Evolutionary conservation across 331 rosid genomes (phyloP).

Genomic region (Malus hybrid): DNA sequence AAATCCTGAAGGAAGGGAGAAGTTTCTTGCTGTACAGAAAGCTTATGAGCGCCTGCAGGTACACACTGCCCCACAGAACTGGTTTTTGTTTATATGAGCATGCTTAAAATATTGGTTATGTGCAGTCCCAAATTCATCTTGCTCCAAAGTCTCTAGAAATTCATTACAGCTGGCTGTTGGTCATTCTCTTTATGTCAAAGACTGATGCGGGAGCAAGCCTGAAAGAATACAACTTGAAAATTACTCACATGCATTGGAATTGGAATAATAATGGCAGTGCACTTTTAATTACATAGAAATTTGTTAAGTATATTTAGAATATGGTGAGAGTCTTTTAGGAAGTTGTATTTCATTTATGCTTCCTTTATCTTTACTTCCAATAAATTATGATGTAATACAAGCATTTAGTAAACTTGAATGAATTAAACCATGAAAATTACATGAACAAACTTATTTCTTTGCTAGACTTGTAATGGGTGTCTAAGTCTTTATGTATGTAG

Average conservation of each 20-base stretch:
- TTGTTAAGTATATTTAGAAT: too few relatives aligned
- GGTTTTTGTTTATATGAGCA: neutral
- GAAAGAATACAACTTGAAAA: too few relatives aligned
- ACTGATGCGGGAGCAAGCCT: too few relatives aligned
- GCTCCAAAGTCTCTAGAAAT: neutral
- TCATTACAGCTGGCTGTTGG: neutral
- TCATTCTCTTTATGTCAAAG: neutral
- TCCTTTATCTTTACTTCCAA: too few relatives aligned
- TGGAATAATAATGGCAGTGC: too few relatives aligned
- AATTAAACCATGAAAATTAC: neutral
- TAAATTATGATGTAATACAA: too few relatives aligned
- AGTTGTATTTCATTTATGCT: too few relatives aligned
- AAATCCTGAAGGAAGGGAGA: conserved; percentile 98
- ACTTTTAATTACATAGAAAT: too few relatives aligned
- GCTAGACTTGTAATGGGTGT: neutral
- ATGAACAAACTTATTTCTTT: neutral
- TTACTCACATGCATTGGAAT: too few relatives aligned
- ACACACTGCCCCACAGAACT: conserved; percentile 9
- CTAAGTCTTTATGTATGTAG: neutral
- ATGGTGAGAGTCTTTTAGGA: too few relatives aligned
- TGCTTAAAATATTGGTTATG: neutral
- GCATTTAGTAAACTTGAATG: too few relatives aligned
- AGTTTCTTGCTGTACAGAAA: conserved; percentile 94
- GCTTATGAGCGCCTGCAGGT: conserved; percentile 99
- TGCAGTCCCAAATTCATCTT: neutral